These are phyloP conservation scores for Deinandra increscens DNA, from an alignment of 129 eudicot genomes.

Conservation along the genomic window DNA sequence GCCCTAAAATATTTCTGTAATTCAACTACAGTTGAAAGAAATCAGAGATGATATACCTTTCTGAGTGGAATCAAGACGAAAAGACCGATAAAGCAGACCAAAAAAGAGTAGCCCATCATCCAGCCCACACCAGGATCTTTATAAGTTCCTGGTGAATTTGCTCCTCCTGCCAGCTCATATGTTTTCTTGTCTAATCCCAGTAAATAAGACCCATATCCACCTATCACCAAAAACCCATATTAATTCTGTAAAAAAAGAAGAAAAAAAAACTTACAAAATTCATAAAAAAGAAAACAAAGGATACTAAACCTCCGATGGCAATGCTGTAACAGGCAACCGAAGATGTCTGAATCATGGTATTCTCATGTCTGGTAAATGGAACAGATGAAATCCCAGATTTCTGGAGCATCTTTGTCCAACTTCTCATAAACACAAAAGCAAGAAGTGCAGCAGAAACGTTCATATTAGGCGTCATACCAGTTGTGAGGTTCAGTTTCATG, in stretches of 20 bases:
- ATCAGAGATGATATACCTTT: slow-evolving; percentile 44
- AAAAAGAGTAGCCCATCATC: slow-evolving; percentile 68
- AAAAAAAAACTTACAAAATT: no score
- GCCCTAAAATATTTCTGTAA: neutral
- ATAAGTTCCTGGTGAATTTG: slow-evolving; percentile 46
- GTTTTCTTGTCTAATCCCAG: slow-evolving; percentile 74
- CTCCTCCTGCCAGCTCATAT: slow-evolving; percentile 60
- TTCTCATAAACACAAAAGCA: slow-evolving; percentile 60
- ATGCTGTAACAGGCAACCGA: slow-evolving; percentile 83
- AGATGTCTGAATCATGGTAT: slow-evolving; percentile 83
- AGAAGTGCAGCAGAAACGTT: slow-evolving; percentile 86
- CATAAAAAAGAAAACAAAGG: neutral
- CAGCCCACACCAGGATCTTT: slow-evolving; percentile 74
- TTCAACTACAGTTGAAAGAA: neutral
- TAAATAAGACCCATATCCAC: slow-evolving; percentile 79
- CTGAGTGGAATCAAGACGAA: slow-evolving; percentile 80
- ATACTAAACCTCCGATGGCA: slow-evolving; percentile 57
- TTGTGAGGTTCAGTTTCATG: slow-evolving; percentile 75
- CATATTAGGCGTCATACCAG: slow-evolving; percentile 74
- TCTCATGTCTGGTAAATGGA: slow-evolving; percentile 86
- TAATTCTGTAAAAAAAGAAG: neutral
- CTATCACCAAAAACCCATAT: slow-evolving; percentile 31
- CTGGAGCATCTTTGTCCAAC: slow-evolving; percentile 66
- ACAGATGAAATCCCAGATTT: slow-evolving; percentile 47
- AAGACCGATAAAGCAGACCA: slow-evolving; percentile 79